Conservation (phyloP, 2,329 filamentous ascomycete genomes). For the Coccinonectria pachysandricola region DNA sequence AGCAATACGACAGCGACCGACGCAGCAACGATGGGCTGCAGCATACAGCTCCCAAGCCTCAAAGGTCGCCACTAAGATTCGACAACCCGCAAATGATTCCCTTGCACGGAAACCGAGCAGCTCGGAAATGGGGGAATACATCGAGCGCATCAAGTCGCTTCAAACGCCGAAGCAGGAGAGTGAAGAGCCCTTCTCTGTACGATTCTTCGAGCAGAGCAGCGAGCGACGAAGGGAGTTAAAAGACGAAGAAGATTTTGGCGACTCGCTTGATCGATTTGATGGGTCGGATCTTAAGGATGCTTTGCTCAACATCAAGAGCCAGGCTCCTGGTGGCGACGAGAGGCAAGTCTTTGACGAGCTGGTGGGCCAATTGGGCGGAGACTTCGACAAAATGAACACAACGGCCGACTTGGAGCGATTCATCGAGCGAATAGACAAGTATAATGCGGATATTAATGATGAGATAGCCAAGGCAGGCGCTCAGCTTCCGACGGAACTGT, state of each 20-base stretch:
- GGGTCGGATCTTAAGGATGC: constrained; percentile 26
- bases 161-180: constrained; percentile 9
- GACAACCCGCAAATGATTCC: constrained; percentile 7
- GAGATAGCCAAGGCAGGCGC: constrained; percentile 23
- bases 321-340: constrained; percentile 26
- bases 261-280: constrained; percentile 27
- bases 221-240: constrained; percentile 27
- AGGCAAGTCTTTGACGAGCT: constrained; percentile 25
- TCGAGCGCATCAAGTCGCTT: constrained; percentile 19
- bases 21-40: constrained; percentile 18
- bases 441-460: constrained; percentile 25
- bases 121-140: constrained; percentile 18
- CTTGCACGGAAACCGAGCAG: constrained; percentile 16
- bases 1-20: constrained; percentile 18
- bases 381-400: constrained; percentile 22
- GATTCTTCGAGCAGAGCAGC: constrained; percentile 39
- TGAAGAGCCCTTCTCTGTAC: constrained; percentile 24
- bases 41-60: constrained; percentile 24
- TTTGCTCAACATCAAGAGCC: constrained; percentile 28
- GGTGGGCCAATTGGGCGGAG: constrained; percentile 22
- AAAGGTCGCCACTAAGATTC: constrained; percentile 11
- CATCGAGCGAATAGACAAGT: constrained; percentile 23
- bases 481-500: constrained; percentile 22
- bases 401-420: constrained; percentile 26
- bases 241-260: constrained; percentile 29